Conservation (phyloP, 2,329 filamentous ascomycete genomes). For the Pseudocercospora vitis region DNA sequence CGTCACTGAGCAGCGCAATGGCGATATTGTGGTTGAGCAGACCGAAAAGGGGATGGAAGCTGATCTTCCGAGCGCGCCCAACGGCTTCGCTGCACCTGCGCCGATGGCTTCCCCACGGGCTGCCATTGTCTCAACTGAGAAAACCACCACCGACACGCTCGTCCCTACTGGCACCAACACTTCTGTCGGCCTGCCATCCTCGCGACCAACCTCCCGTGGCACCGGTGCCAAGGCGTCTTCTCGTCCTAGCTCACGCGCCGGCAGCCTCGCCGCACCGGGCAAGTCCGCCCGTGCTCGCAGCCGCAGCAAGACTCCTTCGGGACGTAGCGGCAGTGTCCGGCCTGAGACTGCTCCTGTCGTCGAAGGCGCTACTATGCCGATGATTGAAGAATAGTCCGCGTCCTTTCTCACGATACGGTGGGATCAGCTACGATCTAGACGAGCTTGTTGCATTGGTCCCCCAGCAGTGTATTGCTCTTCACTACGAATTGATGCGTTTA, state of each 20-base stretch:
- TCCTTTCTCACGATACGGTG: not conserved
- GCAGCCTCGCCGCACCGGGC: conserved; percentile 14
- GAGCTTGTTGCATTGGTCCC: no score
- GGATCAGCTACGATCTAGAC: not conserved
- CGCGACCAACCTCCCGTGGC: conserved; percentile 21
- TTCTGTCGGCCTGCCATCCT: conserved; percentile 12
- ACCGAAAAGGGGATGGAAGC: conserved; percentile 28
- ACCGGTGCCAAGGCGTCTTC: conserved; percentile 14
- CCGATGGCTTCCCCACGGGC: conserved; percentile 11
- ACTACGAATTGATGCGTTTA: no score
- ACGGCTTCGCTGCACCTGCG: conserved; percentile 9
- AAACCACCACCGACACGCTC: conserved; percentile 20
- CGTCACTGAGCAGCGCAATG: conserved; percentile 13
- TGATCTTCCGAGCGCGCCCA: conserved; percentile 4
- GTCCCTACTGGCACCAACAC: conserved; percentile 15
- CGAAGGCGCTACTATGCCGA: conserved; percentile 7
- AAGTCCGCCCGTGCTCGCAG: conserved; percentile 12
- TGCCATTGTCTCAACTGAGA: conserved; percentile 11
- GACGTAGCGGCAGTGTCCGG: conserved; percentile 16
- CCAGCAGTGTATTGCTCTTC: no score
- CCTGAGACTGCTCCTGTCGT: not conserved
- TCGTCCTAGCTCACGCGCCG: conserved; percentile 18
- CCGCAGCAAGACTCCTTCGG: conserved; percentile 21
- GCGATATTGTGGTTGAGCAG: conserved; percentile 36
- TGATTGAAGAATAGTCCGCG: conserved; percentile 4